phyloP scores from a whole-genome alignment of 805 yeast species.

The Sporopachydermia quercuum region DNA sequence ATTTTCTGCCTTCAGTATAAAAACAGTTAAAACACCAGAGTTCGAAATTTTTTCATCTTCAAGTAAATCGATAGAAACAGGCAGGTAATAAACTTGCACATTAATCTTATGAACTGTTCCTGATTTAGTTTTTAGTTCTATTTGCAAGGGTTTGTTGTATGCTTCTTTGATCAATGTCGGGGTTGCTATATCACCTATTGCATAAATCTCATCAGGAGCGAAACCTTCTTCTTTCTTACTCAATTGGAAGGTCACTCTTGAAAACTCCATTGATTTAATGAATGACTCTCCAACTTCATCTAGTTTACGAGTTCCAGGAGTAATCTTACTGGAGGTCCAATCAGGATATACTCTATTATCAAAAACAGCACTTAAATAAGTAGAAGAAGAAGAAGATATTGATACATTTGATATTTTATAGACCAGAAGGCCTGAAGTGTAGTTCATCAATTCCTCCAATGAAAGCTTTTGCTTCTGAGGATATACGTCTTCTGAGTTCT shows the following conservation, averaged over 20 bases:
- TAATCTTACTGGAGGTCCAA: conserved; percentile 38
- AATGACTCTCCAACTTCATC: conserved; percentile 58
- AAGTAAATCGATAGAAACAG: conserved; percentile 50
- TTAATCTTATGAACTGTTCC: conserved; percentile 31
- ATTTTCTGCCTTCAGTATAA: conserved; percentile 46
- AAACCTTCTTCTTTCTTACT: conserved; percentile 38
- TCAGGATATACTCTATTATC: conserved; percentile 62
- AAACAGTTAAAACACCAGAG: conserved; percentile 54
- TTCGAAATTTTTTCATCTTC: conserved; percentile 61
- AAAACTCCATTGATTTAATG: conserved; percentile 65
- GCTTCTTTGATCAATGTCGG: conserved; percentile 46
- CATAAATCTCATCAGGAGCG: conserved; percentile 40
- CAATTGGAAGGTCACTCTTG: conserved; percentile 47
- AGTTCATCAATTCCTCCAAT: conserved; percentile 26
- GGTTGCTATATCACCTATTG: conserved; percentile 54
- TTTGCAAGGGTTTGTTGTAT: conserved; percentile 42
- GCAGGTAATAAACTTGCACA: conserved; percentile 64
- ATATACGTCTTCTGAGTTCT: conserved; percentile 7
- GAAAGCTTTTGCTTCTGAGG: conserved; percentile 13
- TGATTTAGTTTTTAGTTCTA: conserved; percentile 40
- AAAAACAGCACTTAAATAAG: conserved; percentile 61
- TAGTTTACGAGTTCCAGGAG: conserved; percentile 17
- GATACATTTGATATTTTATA: conserved; percentile 48
- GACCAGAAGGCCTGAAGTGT: conserved; percentile 65
- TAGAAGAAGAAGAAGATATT: conserved; percentile 36